These are phyloP conservation scores for Amaranthus cruentus DNA, from an alignment of 148 eudicot species.

Conservation along the genomic window DNA sequence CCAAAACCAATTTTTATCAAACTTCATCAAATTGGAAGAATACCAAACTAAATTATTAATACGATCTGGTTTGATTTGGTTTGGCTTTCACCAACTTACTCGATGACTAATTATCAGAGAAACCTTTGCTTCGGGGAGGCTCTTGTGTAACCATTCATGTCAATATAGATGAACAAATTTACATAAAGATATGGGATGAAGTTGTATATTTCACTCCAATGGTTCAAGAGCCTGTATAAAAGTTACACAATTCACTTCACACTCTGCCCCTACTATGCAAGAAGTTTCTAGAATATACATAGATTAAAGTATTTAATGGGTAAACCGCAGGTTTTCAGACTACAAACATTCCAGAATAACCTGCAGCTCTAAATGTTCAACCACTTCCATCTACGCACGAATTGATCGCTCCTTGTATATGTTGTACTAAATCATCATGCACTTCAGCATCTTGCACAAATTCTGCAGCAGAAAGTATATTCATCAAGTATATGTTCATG, in stretches of 20 bases:
- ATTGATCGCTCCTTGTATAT: not conserved
- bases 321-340: not conserved
- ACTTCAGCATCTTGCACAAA: conserved; percentile 16
- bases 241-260: conserved; percentile 6
- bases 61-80: no score
- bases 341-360: not conserved
- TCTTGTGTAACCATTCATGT: not conserved
- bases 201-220: not conserved
- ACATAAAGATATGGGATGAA: not conserved
- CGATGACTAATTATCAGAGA: no score
- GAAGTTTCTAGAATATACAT: conserved; percentile 17
- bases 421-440: not conserved
- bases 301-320: conserved; percentile 9
- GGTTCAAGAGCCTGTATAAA: not conserved
- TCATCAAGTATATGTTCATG: not conserved
- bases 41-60: no score
- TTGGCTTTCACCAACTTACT: no score
- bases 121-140: no score
- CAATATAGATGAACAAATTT: not conserved
- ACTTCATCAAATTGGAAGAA: no score
- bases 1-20: no score
- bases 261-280: conserved; percentile 7
- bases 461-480: conserved; percentile 3
- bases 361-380: not conserved
- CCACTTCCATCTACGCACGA: not conserved